phyloP scores from a whole-genome alignment of 2,329 filamentous ascomycete species.

The Botrytis fragariae region DNA sequence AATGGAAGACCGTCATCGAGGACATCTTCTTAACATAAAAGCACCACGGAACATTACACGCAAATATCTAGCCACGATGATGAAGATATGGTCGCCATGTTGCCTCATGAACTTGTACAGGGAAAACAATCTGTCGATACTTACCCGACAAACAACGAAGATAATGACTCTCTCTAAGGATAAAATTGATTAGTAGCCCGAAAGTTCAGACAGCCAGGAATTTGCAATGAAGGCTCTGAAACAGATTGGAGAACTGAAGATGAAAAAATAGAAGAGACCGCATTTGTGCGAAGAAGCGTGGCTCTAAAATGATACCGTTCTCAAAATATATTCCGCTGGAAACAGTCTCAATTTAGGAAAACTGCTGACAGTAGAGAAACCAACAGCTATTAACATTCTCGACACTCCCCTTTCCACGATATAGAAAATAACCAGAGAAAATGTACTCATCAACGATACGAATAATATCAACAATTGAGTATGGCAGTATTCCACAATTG shows the following conservation, averaged over 20 bases:
- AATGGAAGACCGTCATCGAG: background rate
- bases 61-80: rapidly evolving
- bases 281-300: too few relatives aligned
- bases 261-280: background rate
- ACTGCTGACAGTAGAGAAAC: too few relatives aligned
- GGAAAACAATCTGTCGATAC: background rate
- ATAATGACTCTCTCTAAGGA: background rate
- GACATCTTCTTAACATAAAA: background rate
- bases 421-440: background rate
- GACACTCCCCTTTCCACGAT: background rate
- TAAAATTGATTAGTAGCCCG: background rate
- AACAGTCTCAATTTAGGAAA: too few relatives aligned
- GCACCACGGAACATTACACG: too few relatives aligned
- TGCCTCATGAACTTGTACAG: background rate
- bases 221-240: background rate
- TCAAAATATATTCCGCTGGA: background rate
- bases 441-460: background rate
- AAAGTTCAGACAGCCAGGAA: background rate
- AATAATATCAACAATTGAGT: background rate
- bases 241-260: background rate
- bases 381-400: background rate
- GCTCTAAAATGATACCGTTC: background rate
- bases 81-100: too few relatives aligned
- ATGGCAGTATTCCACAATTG: background rate
- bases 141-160: background rate